Evolutionary conservation across 306 rosid species (phyloP).

Genomic region (Sicyos edulis): DNA sequence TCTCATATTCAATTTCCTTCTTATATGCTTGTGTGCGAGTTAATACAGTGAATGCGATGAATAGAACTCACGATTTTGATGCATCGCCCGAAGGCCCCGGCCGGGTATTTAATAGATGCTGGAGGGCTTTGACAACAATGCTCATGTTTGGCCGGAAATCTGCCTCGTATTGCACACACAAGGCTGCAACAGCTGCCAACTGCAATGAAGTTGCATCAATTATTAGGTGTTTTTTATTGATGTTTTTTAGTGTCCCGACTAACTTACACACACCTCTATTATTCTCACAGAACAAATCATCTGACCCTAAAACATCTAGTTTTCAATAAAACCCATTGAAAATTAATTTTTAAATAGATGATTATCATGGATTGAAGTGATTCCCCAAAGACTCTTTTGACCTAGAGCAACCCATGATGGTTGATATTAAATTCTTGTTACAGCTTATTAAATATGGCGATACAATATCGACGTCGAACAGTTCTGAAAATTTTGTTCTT

Average conservation of each 20-base stretch:
- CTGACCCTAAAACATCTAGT: no score
- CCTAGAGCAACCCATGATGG: background rate
- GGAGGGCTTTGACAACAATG: slow-evolving; percentile 22
- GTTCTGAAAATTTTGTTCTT: background rate
- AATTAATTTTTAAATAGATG: no score
- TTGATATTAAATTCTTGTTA: slow-evolving; percentile 9
- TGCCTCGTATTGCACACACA: slow-evolving; percentile 21
- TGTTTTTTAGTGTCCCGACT: no score
- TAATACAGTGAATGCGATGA: slow-evolving; percentile 14
- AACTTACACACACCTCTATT: no score
- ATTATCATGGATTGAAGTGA: no score
- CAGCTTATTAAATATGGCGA: background rate
- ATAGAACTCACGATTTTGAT: slow-evolving; percentile 1
- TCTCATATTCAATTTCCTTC: background rate
- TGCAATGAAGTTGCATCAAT: slow-evolving; percentile 10
- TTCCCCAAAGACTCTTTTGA: no score
- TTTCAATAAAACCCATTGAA: no score
- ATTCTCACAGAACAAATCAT: no score
- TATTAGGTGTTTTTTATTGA: background rate
- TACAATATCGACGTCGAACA: background rate
- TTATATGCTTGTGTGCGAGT: slow-evolving; percentile 12
- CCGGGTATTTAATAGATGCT: slow-evolving; percentile 19
- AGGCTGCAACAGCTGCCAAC: slow-evolving; percentile 22
- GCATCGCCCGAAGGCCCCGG: slow-evolving; percentile 3
- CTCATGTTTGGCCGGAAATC: slow-evolving; percentile 20